These are phyloP conservation scores for Neoarthrinium moseri DNA, from an alignment of 2,329 filamentous ascomycete genomes.

Conservation along the genomic window DNA sequence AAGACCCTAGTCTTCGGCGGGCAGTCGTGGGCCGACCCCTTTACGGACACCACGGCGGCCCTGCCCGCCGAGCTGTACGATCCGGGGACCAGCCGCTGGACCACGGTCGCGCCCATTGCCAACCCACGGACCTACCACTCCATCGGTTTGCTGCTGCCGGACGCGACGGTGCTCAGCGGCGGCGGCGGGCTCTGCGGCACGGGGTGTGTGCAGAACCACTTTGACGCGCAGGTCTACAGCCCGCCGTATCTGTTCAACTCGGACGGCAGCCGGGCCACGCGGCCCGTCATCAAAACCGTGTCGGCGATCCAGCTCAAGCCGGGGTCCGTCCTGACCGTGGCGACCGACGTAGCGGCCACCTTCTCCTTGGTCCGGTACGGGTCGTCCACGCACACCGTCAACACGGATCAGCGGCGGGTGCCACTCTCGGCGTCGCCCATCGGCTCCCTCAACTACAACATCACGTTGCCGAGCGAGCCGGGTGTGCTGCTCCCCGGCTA, in stretches of 20 bases:
- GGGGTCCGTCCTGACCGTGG: constrained; percentile 32
- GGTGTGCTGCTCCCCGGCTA: constrained; percentile 46
- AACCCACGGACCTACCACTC: constrained; percentile 43
- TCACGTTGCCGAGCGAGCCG: constrained; percentile 39
- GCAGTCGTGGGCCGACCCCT: constrained; percentile 32
- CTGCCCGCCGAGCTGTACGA: constrained; percentile 40
- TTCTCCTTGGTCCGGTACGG: constrained; percentile 44
- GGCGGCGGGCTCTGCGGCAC: constrained; percentile 47
- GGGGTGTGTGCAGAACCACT: constrained; percentile 43
- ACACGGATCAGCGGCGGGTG: constrained; percentile 52
- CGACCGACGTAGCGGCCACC: constrained; percentile 23
- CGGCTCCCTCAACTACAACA: constrained; percentile 27
- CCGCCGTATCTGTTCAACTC: constrained; percentile 50
- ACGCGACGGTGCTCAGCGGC: constrained; percentile 44
- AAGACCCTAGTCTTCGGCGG: constrained; percentile 40
- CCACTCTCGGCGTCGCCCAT: constrained; percentile 25
- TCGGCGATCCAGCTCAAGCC: constrained; percentile 25
- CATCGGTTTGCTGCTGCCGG: constrained; percentile 39
- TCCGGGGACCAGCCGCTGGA: constrained; percentile 33
- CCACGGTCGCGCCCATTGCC: constrained; percentile 25
- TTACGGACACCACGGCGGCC: constrained; percentile 34
- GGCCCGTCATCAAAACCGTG: constrained; percentile 38
- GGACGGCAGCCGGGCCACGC: constrained; percentile 32
- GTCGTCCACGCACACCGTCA: constrained; percentile 46
- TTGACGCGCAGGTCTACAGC: constrained; percentile 47